Evolutionary conservation across 805 yeast genomes (phyloP).

Genomic region (Teunomyces pallodes): DNA sequence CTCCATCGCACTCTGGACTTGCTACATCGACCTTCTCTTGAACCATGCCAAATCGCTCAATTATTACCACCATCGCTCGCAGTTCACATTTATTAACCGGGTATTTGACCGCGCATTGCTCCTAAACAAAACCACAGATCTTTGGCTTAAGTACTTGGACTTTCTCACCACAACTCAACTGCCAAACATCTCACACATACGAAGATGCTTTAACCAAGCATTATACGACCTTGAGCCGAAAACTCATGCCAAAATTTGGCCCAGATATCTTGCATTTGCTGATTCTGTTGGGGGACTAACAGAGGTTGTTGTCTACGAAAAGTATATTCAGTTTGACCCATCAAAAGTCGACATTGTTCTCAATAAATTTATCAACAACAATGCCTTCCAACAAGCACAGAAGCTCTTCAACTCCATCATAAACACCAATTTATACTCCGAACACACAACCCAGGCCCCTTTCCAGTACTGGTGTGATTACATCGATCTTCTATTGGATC

Average conservation of each 20-base stretch:
- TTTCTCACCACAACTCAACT: slow-evolving; percentile 36
- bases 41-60: slow-evolving; percentile 23
- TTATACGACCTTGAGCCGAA: slow-evolving; percentile 47
- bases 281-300: slow-evolving; percentile 44
- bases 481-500: slow-evolving; percentile 1
- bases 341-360: slow-evolving; percentile 31
- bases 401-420: slow-evolving; percentile 32
- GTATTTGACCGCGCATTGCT: slow-evolving; percentile 50
- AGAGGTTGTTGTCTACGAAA: slow-evolving; percentile 27
- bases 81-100: slow-evolving; percentile 34
- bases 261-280: slow-evolving; percentile 53
- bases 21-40: slow-evolving; percentile 44
- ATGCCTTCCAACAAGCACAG: slow-evolving; percentile 22
- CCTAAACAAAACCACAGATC: slow-evolving; percentile 42
- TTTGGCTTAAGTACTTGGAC: slow-evolving; percentile 53
- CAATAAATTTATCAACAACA: slow-evolving; percentile 30
- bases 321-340: slow-evolving; percentile 26
- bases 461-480: slow-evolving; percentile 1
- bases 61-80: slow-evolving; percentile 24
- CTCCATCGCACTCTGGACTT: slow-evolving; percentile 55
- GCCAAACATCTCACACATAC: slow-evolving; percentile 32
- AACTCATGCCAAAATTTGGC: slow-evolving; percentile 47
- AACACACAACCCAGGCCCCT: neutral
- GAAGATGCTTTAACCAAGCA: slow-evolving; percentile 49
- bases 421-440: slow-evolving; percentile 25